Base-by-base conservation (phyloP, 169 alveolate genomes). In the Eimeria brunetti region DNA sequence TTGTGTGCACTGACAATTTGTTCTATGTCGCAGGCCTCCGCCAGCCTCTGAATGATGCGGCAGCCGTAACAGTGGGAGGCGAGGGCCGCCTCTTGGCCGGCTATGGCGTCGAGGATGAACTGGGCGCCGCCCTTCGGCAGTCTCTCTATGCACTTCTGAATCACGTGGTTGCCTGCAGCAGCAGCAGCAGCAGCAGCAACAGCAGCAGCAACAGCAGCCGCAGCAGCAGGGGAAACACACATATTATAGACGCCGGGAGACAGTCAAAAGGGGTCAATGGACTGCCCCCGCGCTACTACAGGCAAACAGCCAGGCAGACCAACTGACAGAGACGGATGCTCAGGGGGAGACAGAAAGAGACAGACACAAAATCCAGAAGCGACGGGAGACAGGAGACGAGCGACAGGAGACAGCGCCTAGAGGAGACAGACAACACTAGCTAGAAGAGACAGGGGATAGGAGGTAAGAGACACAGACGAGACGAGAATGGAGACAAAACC, bases 11-110 rank as follows among this genome's bases (percentile, higher is more conserved):
- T 44, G 24, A 94, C 96, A 27, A 84, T 64, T 46, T 96, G 97
- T n/a, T 83, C 84, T 9, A 95, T 89, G 27, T 96, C 96, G 46
- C 98, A 97, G 71, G 96, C 95, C 88, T 97, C 98, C n/a, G 98
- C 96, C 51, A 97, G 97, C 81, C 98, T 96, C 95, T 98, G 98
- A 71, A 98, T 96, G 2, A 98, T 98, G 51, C 98, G 96, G 81
- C 99, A 98, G 60, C 98, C 98, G 96, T 97, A 98, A 80, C 97
- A 91, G 90, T 97, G 98, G 44, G 96, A 96, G 62, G 97, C 88
- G 94, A 97, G 97, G 58, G 75, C 60, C 56, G 56, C 78, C 89
- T 86, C 95, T 44, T 71, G 71, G 33, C 97, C 96, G 14, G 71
- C 73, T 58, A 95, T 83, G 64, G 97, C 95, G n/a, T 95, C 96